A percentile compares a stretch with the other conserved stretches of the same genome.
Evolutionary conservation across 108 stramenopile species (phyloP).

Genomic region (Nitzschia inconspicua): DNA sequence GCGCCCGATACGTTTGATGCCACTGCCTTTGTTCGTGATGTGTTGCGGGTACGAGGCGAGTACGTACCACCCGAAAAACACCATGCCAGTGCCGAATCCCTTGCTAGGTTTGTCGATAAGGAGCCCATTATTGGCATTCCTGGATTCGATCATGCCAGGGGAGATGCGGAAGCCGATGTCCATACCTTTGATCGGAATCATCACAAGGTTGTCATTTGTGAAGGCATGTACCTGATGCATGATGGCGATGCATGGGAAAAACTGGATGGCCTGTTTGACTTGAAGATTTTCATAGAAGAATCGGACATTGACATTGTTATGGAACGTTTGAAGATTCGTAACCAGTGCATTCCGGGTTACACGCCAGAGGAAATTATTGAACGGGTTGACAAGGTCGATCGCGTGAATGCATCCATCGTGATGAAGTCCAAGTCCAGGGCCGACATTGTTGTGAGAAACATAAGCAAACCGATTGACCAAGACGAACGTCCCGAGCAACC

Average conservation of each 20-base stretch:
- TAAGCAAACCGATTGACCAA: too few species aligned
- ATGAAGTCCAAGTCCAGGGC: slow-evolving; percentile 8
- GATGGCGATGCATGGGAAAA: slow-evolving; percentile 43
- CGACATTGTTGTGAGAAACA: slow-evolving; percentile 11
- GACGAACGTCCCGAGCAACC: too few species aligned
- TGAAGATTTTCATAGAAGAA: slow-evolving; percentile 37
- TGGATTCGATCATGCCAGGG: slow-evolving; percentile 54
- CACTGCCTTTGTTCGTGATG: too few species aligned
- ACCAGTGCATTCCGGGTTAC: slow-evolving; percentile 62
- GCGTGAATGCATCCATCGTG: slow-evolving; percentile 35
- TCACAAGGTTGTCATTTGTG: slow-evolving; percentile 41
- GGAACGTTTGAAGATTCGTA: slow-evolving; percentile 43
- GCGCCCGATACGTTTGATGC: slow-evolving; percentile 40
- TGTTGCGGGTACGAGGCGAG: too few species aligned
- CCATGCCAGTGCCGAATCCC: too few species aligned
- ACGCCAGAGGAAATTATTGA: slow-evolving; percentile 43
- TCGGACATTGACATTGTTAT: slow-evolving; percentile 44
- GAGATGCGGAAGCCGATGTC: slow-evolving; percentile 39
- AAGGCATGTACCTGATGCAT: slow-evolving; percentile 52
- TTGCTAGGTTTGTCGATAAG: too few species aligned
- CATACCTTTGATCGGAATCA: slow-evolving; percentile 34
- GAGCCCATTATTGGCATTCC: too few species aligned
- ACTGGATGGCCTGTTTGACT: slow-evolving; percentile 34
- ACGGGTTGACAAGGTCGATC: slow-evolving; percentile 45
- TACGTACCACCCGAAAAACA: too few species aligned